Percentiles rank a stretch among this genome's conserved stretches.
phyloP scores from a whole-genome alignment of 345 rosid genomes.

The Pelargonium nanum region DNA sequence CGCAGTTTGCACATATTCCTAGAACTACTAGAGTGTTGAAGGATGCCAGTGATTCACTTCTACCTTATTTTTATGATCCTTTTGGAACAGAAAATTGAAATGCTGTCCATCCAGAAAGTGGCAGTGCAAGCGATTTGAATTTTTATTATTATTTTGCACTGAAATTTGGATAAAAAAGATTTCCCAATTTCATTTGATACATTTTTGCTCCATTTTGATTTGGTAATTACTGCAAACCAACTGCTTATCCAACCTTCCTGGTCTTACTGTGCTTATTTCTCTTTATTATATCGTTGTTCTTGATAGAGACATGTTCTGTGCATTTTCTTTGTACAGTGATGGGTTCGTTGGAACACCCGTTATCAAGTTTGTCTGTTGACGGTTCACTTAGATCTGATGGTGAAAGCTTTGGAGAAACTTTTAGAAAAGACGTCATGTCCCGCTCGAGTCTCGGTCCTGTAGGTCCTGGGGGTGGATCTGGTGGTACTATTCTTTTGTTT shows the following conservation, averaged over 20 bases:
- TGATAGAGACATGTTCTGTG: conserved; percentile 3
- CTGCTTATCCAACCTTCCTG: not conserved
- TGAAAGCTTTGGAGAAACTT: conserved; percentile 52
- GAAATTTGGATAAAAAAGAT: no score
- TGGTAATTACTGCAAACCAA: not conserved
- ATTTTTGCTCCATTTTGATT: no score
- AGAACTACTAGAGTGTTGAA: not conserved
- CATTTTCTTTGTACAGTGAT: conserved; percentile 48
- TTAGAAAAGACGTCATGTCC: conserved; percentile 22
- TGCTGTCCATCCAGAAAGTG: no score
- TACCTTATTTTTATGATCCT: no score
- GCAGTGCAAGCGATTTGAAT: no score
- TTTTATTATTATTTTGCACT: no score
- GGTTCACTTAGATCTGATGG: conserved; percentile 83
- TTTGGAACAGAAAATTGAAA: no score
- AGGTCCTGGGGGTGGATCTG: conserved; percentile 95
- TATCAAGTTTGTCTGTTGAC: conserved; percentile 61
- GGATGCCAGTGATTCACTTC: not conserved
- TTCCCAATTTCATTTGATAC: no score
- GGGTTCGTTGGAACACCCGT: conserved; percentile 83
- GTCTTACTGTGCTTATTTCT: not conserved
- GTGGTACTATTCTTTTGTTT: conserved; percentile 83
- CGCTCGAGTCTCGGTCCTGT: conserved; percentile 44
- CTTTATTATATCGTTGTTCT: conserved; percentile 5
- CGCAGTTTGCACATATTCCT: not conserved